phyloP scores from a whole-genome alignment of 23 red algal genomes.

The Chondrus crispus region DNA sequence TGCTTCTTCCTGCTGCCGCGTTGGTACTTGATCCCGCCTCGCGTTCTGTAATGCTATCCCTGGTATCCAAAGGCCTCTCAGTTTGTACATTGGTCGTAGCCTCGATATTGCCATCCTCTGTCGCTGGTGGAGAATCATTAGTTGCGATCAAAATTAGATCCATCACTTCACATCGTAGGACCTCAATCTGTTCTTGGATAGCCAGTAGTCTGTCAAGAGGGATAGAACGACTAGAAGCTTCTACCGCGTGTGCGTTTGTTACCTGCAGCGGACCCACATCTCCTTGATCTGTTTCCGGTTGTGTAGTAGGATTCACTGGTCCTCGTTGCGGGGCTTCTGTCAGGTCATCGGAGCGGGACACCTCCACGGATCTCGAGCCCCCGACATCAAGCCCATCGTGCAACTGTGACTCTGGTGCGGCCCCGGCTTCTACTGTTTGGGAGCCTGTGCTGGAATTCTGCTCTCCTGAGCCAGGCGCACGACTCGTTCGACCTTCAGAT shows the following conservation, averaged over 20 bases:
- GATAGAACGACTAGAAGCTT: not conserved
- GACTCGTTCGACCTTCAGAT: too few species aligned
- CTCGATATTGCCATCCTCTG: not conserved
- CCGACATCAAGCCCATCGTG: too few species aligned
- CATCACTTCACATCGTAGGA: constrained; percentile 43
- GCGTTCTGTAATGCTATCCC: too few species aligned
- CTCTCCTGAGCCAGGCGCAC: not conserved
- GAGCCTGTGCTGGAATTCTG: not conserved
- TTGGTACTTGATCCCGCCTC: too few species aligned
- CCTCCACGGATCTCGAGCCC: not conserved
- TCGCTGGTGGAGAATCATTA: not conserved
- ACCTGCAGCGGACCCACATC: too few species aligned
- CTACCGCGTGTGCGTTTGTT: not conserved
- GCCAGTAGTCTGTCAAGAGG: constrained; percentile 50
- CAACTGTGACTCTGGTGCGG: too few species aligned
- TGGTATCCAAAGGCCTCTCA: too few species aligned
- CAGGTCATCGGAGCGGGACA: not conserved
- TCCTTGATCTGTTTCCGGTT: too few species aligned
- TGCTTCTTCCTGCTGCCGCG: too few species aligned
- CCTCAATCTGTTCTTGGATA: constrained; percentile 54
- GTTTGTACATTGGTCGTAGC: not conserved
- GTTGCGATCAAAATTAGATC: constrained; percentile 30
- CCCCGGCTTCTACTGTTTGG: not conserved
- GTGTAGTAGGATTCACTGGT: not conserved
- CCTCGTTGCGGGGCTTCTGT: not conserved